Evolutionary conservation across 1,139 yeast species (phyloP).

Genomic region (Candida tunisiensis): DNA sequence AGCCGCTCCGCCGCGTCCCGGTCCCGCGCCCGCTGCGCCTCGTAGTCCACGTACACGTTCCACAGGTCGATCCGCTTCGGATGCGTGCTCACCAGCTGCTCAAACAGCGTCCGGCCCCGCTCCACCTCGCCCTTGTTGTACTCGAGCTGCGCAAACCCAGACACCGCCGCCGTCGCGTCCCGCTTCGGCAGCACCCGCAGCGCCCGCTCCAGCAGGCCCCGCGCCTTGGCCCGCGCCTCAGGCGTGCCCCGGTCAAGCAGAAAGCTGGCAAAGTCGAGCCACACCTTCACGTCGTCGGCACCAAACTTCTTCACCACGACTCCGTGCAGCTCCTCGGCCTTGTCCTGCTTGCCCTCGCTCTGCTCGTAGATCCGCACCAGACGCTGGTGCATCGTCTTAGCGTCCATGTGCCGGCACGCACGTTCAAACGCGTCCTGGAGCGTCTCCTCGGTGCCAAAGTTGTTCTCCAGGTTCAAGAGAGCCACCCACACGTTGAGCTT

Average conservation of each 20-base stretch:
- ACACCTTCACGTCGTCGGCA: conserved; percentile 36
- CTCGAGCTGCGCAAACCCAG: conserved; percentile 82
- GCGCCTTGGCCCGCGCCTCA: conserved; percentile 45
- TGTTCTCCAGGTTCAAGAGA: conserved; percentile 77
- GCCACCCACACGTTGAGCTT: conserved; percentile 95
- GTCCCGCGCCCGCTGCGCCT: conserved; percentile 48
- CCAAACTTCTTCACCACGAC: conserved; percentile 72
- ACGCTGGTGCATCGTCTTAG: conserved; percentile 64
- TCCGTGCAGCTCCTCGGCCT: conserved; percentile 55
- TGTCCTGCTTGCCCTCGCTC: conserved; percentile 45
- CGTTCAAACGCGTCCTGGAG: conserved; percentile 67
- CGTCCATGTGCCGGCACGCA: conserved; percentile 84
- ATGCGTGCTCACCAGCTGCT: conserved; percentile 78
- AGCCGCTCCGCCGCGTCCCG: conserved; percentile 54
- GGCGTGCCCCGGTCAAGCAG: conserved; percentile 34
- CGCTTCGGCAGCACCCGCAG: conserved; percentile 53
- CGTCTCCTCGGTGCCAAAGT: conserved; percentile 77
- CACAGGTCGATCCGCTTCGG: conserved; percentile 88
- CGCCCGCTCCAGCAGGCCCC: conserved; percentile 54
- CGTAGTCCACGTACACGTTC: conserved; percentile 92
- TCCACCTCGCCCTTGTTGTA: conserved; percentile 78
- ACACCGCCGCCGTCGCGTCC: conserved; percentile 64
- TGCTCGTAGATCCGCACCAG: conserved; percentile 57
- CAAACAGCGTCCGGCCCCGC: conserved; percentile 88
- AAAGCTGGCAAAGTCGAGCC: conserved; percentile 70